Conservation (phyloP, 768 basidiomycete genomes). For the Fomitopsis pulvina region DNA sequence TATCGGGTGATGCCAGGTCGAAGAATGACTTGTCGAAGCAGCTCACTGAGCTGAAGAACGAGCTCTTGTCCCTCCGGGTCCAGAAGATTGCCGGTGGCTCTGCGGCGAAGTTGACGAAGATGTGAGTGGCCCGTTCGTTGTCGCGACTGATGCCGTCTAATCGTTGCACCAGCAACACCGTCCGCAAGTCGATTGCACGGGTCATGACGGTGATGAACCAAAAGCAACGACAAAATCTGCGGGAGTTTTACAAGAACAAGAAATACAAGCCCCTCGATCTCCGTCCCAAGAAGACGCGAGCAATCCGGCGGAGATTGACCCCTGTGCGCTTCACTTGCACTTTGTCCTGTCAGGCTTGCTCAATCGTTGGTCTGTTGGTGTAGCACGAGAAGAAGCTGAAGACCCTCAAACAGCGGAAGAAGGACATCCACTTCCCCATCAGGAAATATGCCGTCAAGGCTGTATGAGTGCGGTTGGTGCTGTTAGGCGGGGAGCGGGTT, state of each 20-base stretch:
- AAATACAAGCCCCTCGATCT: conserved; percentile 96
- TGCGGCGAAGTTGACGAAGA: conserved; percentile 93
- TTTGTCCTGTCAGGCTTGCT: neutral
- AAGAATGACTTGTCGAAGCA: conserved; percentile 97
- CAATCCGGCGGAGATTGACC: conserved; percentile 92
- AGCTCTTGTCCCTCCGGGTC: conserved; percentile 90
- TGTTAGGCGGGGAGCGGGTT: conserved; percentile 17
- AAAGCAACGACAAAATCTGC: conserved; percentile 93
- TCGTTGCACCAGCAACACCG: conserved; percentile 59
- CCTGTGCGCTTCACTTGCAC: conserved; percentile 46
- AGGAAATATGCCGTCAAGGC: conserved; percentile 97
- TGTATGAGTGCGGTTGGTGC: conserved; percentile 31
- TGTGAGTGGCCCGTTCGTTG: conserved; percentile 49
- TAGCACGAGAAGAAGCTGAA: conserved; percentile 81
- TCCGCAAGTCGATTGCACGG: conserved; percentile 98
- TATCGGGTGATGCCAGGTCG: conserved; percentile 45
- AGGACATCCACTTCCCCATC: conserved; percentile 87
- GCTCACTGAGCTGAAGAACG: conserved; percentile 88
- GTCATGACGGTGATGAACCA: conserved; percentile 98
- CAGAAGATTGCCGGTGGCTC: conserved; percentile 98
- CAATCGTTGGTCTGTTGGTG: conserved; percentile 3
- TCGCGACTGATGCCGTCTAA: neutral
- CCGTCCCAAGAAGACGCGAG: conserved; percentile 95
- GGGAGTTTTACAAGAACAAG: conserved; percentile 97
- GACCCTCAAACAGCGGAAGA: conserved; percentile 93